Evolutionary conservation across 352 stramenopile species (phyloP).

Genomic region (Pythium guiyangense): DNA sequence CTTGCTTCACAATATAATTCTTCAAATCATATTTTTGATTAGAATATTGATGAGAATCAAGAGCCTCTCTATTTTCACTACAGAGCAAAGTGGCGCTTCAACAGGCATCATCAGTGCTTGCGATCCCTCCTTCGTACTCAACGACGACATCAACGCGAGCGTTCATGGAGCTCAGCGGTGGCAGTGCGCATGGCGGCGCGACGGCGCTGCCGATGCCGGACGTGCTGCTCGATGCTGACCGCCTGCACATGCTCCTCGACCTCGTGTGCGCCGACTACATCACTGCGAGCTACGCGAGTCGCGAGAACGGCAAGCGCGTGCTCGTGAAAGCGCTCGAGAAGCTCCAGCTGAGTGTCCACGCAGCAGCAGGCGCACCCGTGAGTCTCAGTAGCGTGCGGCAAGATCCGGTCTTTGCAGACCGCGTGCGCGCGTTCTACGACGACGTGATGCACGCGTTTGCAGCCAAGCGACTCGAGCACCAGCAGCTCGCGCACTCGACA

Average conservation of each 20-base stretch:
- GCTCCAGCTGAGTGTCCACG: conserved; percentile 72
- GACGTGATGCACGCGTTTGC: conserved; percentile 51
- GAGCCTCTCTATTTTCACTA: too few relatives aligned
- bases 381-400: conserved; percentile 12
- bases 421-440: conserved; percentile 50
- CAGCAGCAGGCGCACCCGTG: conserved; percentile 15
- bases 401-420: conserved; percentile 43
- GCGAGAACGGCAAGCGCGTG: conserved; percentile 78
- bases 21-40: too few relatives aligned
- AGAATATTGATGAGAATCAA: too few relatives aligned
- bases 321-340: conserved; percentile 77
- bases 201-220: conserved; percentile 24
- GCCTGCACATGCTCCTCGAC: conserved; percentile 82
- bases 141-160: too few relatives aligned
- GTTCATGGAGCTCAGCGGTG: neutral
- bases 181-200: neutral
- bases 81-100: too few relatives aligned
- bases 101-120: too few relatives aligned
- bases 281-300: conserved; percentile 79
- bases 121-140: too few relatives aligned
- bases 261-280: conserved; percentile 85
- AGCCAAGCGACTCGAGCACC: conserved; percentile 15
- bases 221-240: conserved; percentile 68
- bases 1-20: too few relatives aligned
- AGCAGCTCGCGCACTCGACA: neutral